Evolutionary conservation across 495 filamentous ascomycete genomes (phyloP).

Genomic region (Hypoxylon lenormandii): DNA sequence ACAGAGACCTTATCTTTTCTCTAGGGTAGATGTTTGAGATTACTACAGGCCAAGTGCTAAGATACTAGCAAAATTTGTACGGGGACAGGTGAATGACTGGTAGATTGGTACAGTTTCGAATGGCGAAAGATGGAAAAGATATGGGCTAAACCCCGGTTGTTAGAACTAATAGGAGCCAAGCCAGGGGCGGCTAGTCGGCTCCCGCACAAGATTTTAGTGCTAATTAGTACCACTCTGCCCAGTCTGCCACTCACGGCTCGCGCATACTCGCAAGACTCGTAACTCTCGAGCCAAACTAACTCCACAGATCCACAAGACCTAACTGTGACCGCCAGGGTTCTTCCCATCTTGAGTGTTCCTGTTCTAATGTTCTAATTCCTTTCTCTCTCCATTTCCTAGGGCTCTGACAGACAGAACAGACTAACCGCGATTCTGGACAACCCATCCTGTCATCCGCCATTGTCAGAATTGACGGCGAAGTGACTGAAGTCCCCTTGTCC

Average conservation of each 20-base stretch:
- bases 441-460: too few relatives aligned
- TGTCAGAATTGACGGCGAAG: too few relatives aligned
- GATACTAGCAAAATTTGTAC: conserved; percentile 36
- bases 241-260: too few relatives aligned
- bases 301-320: neutral
- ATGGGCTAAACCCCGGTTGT: conserved; percentile 32
- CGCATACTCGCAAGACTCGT: too few relatives aligned
- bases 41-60: conserved; percentile 26
- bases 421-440: too few relatives aligned
- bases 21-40: conserved; percentile 5
- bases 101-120: too few relatives aligned
- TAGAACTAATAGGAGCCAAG: neutral
- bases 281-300: neutral
- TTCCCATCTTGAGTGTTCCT: conserved; percentile 36
- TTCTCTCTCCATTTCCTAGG: conserved; percentile 10
- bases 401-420: too few relatives aligned
- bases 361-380: conserved; percentile 28
- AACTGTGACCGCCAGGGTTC: conserved; percentile 29
- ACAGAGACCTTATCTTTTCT: conserved; percentile 5
- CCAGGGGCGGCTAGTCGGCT: conserved; percentile 13
- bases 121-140: conserved; percentile 8
- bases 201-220: conserved; percentile 25
- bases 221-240: conserved; percentile 3
- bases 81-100: too few relatives aligned
- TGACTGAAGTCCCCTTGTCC: too few relatives aligned